Conservation (phyloP, 176 grass and related monocot species). For the Pontederia paniculata region DNA sequence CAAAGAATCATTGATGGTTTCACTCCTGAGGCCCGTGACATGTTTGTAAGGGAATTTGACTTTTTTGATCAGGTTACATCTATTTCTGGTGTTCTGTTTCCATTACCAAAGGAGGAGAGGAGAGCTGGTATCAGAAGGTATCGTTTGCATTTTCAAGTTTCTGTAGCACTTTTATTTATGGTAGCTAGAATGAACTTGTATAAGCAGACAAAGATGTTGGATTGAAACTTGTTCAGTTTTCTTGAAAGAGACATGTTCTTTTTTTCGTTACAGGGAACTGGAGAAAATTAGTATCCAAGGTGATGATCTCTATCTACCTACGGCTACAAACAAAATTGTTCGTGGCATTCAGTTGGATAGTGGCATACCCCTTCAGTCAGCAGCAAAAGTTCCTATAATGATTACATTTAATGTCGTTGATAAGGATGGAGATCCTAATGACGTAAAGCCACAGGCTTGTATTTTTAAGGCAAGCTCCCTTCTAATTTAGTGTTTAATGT, state of each 20-base stretch:
- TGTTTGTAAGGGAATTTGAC: conserved; percentile 76
- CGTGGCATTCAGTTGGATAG: conserved; percentile 88
- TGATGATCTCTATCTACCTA: conserved; percentile 92
- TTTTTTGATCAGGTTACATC: conserved; percentile 97
- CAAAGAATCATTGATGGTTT: conserved; percentile 89
- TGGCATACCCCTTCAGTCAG: conserved; percentile 95
- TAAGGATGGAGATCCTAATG: conserved; percentile 72
- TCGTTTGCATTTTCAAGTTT: not conserved
- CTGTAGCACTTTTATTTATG: not conserved
- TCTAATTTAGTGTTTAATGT: not conserved
- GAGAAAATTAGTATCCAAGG: conserved; percentile 85
- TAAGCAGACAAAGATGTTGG: too few relatives aligned
- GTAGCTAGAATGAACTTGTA: not conserved
- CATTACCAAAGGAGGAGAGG: conserved; percentile 87
- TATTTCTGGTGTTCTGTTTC: conserved; percentile 94
- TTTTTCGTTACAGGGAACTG: conserved; percentile 61
- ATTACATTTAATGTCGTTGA: conserved; percentile 97
- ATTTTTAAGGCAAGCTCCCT: conserved; percentile 82
- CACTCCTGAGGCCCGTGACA: conserved; percentile 57
- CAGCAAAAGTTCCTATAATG: conserved; percentile 99
- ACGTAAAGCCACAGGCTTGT: conserved; percentile 85
- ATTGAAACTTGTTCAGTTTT: conserved; percentile 8
- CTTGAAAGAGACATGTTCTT: not conserved
- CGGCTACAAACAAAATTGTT: conserved; percentile 91
- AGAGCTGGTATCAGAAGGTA: conserved; percentile 94